phyloP scores from a whole-genome alignment of 2,329 filamentous ascomycete genomes.

The Cadophora malorum region DNA sequence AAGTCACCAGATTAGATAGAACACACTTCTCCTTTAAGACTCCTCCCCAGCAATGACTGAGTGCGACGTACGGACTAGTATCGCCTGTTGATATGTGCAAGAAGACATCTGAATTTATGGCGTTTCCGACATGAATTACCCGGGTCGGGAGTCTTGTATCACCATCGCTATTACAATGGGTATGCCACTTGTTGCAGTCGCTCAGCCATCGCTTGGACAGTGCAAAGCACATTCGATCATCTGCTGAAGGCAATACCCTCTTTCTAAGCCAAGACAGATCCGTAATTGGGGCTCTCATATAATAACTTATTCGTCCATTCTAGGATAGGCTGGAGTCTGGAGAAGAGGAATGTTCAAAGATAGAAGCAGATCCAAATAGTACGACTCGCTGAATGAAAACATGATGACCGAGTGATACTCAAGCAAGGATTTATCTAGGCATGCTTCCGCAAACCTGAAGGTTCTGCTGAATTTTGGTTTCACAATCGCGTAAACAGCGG shows the following conservation, averaged over 20 bases:
- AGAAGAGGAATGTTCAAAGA: not conserved
- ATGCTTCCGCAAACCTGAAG: too few species aligned
- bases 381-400: not conserved
- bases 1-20: not conserved
- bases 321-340: not conserved
- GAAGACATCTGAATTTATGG: not conserved
- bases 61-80: not conserved
- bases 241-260: not conserved
- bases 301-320: too few species aligned
- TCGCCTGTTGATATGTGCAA: not conserved
- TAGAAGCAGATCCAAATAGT: not conserved
- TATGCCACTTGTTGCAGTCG: not conserved
- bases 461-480: not conserved
- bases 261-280: not conserved
- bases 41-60: not conserved
- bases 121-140: not conserved
- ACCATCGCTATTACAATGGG: not conserved
- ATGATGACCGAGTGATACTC: too few species aligned
- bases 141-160: not conserved
- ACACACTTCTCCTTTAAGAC: not conserved
- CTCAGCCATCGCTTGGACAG: not conserved
- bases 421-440: too few species aligned
- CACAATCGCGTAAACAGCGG: not conserved
- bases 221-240: not conserved
- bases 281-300: not conserved